Base-by-base conservation (phyloP, 441 rosid genomes). In the Erodium trifolium region DNA sequence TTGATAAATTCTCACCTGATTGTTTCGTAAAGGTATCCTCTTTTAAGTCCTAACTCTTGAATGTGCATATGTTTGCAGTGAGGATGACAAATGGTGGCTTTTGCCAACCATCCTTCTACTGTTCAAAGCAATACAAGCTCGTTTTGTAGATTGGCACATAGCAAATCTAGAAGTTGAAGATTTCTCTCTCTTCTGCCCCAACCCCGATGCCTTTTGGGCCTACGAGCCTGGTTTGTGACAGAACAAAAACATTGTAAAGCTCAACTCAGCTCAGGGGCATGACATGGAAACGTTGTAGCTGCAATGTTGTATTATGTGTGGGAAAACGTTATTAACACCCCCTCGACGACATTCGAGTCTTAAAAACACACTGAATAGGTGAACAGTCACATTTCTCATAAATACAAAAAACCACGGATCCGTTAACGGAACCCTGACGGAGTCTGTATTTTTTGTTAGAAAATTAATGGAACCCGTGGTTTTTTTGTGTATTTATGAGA, bases 121-220 rank as follows among this genome's bases (percentile, higher is more conserved):
- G 69, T 78, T 86, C 77, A 94, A 92, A 83, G 76, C 86, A 3
- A 65, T 85, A 67, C 98, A 94, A 82, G 98, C 97, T 70, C 93
- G 92, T 67, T 79, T 94, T 49, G 83, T 90, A 2, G 94, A 94
- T 75, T 88, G 97, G 96, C 98, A 92, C 72, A 82, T 94, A 12
- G 99, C 97, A 13, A 94, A 94, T 83, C 82, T 94, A 1, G 97
- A 94, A 81, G 83, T 90, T 63, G 82, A 82, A 55, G 99, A 94
- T 75, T 81, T 83, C 63, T 87, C 98, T 64, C 85, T 90, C 68
- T 88, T 84, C 80, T 85, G 93, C 73, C 85, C 93, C 0, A 96
- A 92, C 80, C 94, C 97, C 4, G 93, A 92, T 75, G 77, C 93
- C 6, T 93, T 91, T 78, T 93, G 99, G 99, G 95, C 92, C 5